Evolutionary conservation across 108 stramenopile genomes (phyloP), one percentile per base, ranked within the genome.

Genomic region (Cyclostephanos tholiformis): DNA sequence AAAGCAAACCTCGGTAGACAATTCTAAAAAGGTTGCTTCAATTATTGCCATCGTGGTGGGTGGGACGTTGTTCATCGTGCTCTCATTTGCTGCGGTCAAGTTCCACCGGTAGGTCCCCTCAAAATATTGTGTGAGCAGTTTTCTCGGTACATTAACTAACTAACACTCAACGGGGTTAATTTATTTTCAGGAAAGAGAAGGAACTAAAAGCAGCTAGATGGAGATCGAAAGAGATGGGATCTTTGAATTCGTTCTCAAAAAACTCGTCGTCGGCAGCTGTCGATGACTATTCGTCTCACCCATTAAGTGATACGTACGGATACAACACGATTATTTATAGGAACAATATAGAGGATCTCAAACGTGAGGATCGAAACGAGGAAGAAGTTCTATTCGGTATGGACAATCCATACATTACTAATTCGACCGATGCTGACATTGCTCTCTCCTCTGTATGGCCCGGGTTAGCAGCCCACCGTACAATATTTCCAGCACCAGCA

Each of bases 241-340:
- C 59, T 0, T 35, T 36, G 4, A 11, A 16, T 36, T 7, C 59
- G 12, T 35, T 14, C 11, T 60, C 59, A 3, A 60, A 12, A 17
- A 60, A 60, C 14, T 58, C 57, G 6, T 13, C 59, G 0, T 6
- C 12, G 4, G 30, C 16, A 60, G 59, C 17, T 35, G 16, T 38
- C 17, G 79, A 80, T 65, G 79, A 80, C 56, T 73, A 80, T 49
- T 80, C 79, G 3, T 80, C 73, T 35, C 29, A 80, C 39, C 79
- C 79, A 23, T 41, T 67, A 7, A 51, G 44, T 19, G 53, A 50
- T 30, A 51, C 25, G 20, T 23, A n/a, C 20, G 20, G n/a, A 41
- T 26, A 67, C 36, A 60, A 27, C 46, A 48, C 25, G 30, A 12
- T 13, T 19, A 43, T 11, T 23, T 30, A 36, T 9, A 11, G 38